Base-by-base conservation (phyloP, 257 asterid genomes). In the Jacaranda copaia region DNA sequence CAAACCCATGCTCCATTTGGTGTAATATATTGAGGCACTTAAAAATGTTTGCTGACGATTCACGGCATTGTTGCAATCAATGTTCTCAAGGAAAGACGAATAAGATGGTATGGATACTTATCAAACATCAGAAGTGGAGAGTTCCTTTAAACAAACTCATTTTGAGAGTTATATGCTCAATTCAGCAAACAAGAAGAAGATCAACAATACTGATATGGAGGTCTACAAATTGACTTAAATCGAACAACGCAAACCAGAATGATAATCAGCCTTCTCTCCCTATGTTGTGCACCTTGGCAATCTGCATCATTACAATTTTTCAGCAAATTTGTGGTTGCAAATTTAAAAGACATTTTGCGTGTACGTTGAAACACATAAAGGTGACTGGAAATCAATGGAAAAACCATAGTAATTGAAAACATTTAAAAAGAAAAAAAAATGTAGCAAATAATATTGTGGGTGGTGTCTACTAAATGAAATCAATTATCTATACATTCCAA, bases 201-300 rank as follows among this genome's bases (percentile, higher is more conserved):
- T 55, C 74, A 45, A 69, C 19, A 25, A 66, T 48, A 52, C 58
- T 14, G 70, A 42, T 63, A 67, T 3, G 4, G 78, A 15, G 72
- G 79, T 71, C 76, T 58, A 70, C 70, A 58, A 56, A 43, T 60
- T n/a, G 46, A 55, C 18, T 51, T 12, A 72, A 81, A 52, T 57
- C 25, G 77, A 75, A 77, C 74, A 73, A 77, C 80, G 42, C 46
- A 46, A 80, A 74, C 79, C 52, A 40, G 45, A 53, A 25, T 59
- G 56, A 65, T 14, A 72, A 2, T 40, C 84, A 58, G 49, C 65
- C 78, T 58, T 48, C 70, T 57, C 71, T 25, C 78, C 55, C 51
- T 56, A 52, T 6, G 64, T 3, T 3, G 14, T 73, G 45, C 76
- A 56, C 58, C 45, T 70, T 49, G 52, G 18, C 80, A 52, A 73